Percentiles rank a stretch among this genome's conserved stretches.
Evolutionary conservation across 192 early-diverging fungal genomes (phyloP).

Genomic region (Coemansia sp.): DNA sequence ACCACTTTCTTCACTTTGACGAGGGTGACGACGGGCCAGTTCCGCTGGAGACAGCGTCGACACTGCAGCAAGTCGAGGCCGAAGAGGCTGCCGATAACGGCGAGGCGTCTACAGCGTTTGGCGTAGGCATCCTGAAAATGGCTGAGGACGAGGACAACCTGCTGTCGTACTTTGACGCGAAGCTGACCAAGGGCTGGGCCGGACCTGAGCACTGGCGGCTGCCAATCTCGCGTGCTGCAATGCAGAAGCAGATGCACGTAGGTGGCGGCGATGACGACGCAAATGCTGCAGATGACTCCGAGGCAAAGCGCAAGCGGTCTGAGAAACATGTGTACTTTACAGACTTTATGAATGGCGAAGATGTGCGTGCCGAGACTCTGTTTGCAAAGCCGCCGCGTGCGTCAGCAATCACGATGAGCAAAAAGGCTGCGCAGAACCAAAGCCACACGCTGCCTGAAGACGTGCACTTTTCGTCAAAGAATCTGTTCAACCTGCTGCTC

Average conservation of each 20-base stretch:
- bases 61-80: constrained; percentile 33
- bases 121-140: constrained; percentile 28
- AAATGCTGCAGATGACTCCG: constrained; percentile 22
- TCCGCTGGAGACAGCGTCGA: constrained; percentile 37
- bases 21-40: constrained; percentile 42
- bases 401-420: constrained; percentile 56
- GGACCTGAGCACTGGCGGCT: constrained; percentile 92
- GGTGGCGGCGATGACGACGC: constrained; percentile 20
- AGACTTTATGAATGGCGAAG: constrained; percentile 63
- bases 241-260: constrained; percentile 41
- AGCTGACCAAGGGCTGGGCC: constrained; percentile 81
- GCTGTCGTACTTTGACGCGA: constrained; percentile 87
- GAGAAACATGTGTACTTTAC: constrained; percentile 56
- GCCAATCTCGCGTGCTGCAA: constrained; percentile 47
- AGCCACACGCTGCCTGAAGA: constrained; percentile 82
- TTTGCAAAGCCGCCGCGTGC: constrained; percentile 65
- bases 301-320: constrained; percentile 51
- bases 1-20: constrained; percentile 47
- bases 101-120: constrained; percentile 13
- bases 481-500: constrained; percentile 61
- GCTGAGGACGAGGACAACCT: constrained; percentile 63
- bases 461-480: constrained; percentile 67
- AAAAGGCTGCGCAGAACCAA: constrained; percentile 57
- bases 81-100: constrained; percentile 29
- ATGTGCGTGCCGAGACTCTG: constrained; percentile 60